Evolutionary conservation across 2,329 filamentous ascomycete species (phyloP), one percentile per base, ranked within the genome.

Genomic region (Nothopassalora personata): DNA sequence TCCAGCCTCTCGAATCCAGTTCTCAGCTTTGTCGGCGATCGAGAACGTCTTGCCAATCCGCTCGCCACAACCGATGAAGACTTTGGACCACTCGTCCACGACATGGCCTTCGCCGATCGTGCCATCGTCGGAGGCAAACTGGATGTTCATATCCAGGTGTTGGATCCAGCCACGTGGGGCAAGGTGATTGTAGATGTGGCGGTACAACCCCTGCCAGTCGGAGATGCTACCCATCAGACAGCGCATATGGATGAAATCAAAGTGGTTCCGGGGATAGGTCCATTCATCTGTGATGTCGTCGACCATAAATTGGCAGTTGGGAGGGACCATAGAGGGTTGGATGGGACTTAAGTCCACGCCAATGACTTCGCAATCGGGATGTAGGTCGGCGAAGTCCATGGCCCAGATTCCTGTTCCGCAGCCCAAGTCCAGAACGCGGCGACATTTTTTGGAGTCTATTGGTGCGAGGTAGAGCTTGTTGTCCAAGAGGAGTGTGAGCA

Each of bases 401-500:
- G 53, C 53, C 56, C 56, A 56, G 13, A 58, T 49, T 10, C 56
- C 56, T 1, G 52, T 58, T 13, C 56, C 56, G 9, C 39, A 49
- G 51, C 56, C 56, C 8, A 54, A n/a, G 43, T 58, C 56, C 5
- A 58, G 52, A 28, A 51, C 56, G 15, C 46, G 30, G 5, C 53
- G 43, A 15, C 53, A 56, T 15, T 36, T 36, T 10, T 51, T 19
- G 5, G 54, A 36, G 15, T 54, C 33, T 10, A 58, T 39, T 8
- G 56, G 56, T 2, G 51, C 56, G 10, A 58, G 49, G 28, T 56
- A 56, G 11, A 59, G 53, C 15, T 53, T 23, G 15, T 56, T 31
- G 15, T 56, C 34, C 27, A 59, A 46, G 1, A 59, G 57, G 8
- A 59, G 15, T 15, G 53, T 52, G 30, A 59, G 53, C 57, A 59